Evolutionary conservation across 768 basidiomycete species (phyloP).

Genomic region (Rhodotorula sphaerocarpa): DNA sequence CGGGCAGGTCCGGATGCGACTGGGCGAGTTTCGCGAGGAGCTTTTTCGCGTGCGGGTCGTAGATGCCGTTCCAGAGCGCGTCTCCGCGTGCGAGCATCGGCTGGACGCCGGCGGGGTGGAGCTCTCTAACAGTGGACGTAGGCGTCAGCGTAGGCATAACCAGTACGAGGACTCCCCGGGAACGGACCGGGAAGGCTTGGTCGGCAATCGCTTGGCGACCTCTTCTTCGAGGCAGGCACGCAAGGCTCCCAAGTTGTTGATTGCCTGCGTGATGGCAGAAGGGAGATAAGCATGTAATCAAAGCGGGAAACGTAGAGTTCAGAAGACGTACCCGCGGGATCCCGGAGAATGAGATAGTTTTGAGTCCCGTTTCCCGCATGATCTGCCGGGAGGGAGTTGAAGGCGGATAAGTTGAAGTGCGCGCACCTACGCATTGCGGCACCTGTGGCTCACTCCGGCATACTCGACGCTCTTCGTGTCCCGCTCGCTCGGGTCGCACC

Average conservation of each 20-base stretch:
- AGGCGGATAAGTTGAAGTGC: no score
- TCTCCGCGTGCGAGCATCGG: no score
- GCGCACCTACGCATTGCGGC: no score
- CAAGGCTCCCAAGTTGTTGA: slow-evolving; percentile 44
- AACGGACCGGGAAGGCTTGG: slow-evolving; percentile 39
- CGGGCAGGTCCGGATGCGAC: slow-evolving; percentile 46
- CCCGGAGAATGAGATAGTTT: slow-evolving; percentile 45
- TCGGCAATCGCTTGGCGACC: slow-evolving; percentile 37
- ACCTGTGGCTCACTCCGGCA: neutral
- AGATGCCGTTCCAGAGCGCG: slow-evolving; percentile 45
- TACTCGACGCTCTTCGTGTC: neutral
- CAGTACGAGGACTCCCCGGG: neutral
- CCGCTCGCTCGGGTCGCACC: slow-evolving; percentile 23
- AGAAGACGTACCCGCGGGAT: slow-evolving; percentile 34
- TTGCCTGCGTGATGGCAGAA: slow-evolving; percentile 33
- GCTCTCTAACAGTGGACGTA: no score
- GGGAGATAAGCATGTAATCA: no score
- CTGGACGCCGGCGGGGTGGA: no score
- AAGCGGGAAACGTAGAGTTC: neutral
- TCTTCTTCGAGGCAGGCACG: slow-evolving; percentile 39
- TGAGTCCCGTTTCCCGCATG: slow-evolving; percentile 45
- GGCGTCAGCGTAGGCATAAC: no score
- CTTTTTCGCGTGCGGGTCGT: slow-evolving; percentile 42
- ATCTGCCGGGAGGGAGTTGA: slow-evolving; percentile 32
- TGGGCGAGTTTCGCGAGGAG: slow-evolving; percentile 42